Percentiles rank a stretch among this genome's conserved stretches.
phyloP scores from a whole-genome alignment of 495 filamentous ascomycete genomes.

The Evernia prunastri region DNA sequence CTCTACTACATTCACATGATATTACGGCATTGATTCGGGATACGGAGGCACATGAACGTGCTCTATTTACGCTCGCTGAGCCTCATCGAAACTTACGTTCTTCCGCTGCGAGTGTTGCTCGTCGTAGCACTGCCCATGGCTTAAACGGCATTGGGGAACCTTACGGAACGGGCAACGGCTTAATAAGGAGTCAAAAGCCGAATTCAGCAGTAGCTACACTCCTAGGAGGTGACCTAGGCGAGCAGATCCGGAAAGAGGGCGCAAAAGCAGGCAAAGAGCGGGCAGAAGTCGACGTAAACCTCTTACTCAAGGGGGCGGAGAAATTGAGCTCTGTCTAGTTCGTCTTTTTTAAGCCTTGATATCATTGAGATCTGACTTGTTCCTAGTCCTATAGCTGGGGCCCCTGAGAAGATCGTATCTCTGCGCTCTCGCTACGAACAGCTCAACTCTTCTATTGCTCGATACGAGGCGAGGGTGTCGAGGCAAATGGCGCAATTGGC shows the following conservation, averaged over 20 bases:
- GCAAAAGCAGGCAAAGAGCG: constrained; percentile 42
- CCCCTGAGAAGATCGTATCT: constrained; percentile 66
- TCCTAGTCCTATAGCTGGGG: constrained; percentile 66
- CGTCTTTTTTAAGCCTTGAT: neutral
- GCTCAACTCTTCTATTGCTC: constrained; percentile 64
- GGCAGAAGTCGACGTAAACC: constrained; percentile 77
- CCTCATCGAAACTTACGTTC: constrained; percentile 24
- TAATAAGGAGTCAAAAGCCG: constrained; percentile 52
- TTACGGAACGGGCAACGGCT: constrained; percentile 46
- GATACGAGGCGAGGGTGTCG: constrained; percentile 72
- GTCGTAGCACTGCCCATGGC: constrained; percentile 44
- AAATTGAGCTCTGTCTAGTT: constrained; percentile 85
- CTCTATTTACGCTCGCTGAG: constrained; percentile 80
- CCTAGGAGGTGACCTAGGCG: constrained; percentile 78
- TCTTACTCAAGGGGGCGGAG: constrained; percentile 80
- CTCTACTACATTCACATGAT: constrained; percentile 77
- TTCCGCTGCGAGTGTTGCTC: constrained; percentile 39
- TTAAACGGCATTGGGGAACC: constrained; percentile 39
- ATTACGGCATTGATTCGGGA: constrained; percentile 93
- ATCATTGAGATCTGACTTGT: neutral
- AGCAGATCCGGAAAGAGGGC: constrained; percentile 62
- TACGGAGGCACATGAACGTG: constrained; percentile 91
- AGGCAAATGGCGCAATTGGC: constrained; percentile 70
- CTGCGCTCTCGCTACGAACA: constrained; percentile 66
- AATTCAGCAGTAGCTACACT: constrained; percentile 88